phyloP scores from a whole-genome alignment of 495 filamentous ascomycete genomes.

The Friedmanniomyces simplex region DNA sequence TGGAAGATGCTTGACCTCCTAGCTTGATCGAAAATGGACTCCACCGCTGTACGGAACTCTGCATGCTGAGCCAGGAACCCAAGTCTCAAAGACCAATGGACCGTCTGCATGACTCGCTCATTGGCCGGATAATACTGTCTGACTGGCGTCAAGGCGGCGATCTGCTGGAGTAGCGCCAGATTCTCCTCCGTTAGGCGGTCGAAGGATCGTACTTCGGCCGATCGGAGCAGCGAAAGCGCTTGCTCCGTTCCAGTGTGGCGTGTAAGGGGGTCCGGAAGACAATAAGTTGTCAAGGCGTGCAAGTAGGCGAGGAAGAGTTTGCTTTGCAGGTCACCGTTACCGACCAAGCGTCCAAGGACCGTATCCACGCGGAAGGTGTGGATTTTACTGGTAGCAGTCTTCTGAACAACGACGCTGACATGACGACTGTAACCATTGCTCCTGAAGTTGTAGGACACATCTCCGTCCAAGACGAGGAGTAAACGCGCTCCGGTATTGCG shows the following conservation, averaged over 20 bases:
- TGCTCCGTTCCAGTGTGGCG: constrained; percentile 53
- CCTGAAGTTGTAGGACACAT: constrained; percentile 21
- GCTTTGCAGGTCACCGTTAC: constrained; percentile 33
- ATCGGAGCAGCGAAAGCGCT: constrained; percentile 40
- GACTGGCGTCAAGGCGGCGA: constrained; percentile 44
- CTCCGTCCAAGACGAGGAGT: constrained; percentile 3
- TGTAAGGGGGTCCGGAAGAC: constrained; percentile 48
- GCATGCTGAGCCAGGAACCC: constrained; percentile 43
- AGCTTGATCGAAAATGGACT: constrained; percentile 34
- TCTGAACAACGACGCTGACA: neutral
- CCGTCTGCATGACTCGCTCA: constrained; percentile 40
- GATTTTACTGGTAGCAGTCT: neutral
- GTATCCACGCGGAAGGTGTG: constrained; percentile 39
- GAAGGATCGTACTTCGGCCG: constrained; percentile 44
- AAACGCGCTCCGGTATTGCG: neutral
- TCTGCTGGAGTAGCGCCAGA: constrained; percentile 31
- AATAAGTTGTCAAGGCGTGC: constrained; percentile 46
- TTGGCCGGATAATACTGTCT: constrained; percentile 47
- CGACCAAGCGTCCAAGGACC: constrained; percentile 42
- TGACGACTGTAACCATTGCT: neutral
- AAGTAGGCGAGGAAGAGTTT: constrained; percentile 46
- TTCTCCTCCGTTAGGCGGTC: constrained; percentile 33
- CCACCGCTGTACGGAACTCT: constrained; percentile 35
- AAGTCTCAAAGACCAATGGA: constrained; percentile 38
- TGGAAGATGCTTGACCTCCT: constrained; percentile 18